Evolutionary conservation across 2,329 filamentous ascomycete species (phyloP).

Genomic region (Hypoxylon sp.): DNA sequence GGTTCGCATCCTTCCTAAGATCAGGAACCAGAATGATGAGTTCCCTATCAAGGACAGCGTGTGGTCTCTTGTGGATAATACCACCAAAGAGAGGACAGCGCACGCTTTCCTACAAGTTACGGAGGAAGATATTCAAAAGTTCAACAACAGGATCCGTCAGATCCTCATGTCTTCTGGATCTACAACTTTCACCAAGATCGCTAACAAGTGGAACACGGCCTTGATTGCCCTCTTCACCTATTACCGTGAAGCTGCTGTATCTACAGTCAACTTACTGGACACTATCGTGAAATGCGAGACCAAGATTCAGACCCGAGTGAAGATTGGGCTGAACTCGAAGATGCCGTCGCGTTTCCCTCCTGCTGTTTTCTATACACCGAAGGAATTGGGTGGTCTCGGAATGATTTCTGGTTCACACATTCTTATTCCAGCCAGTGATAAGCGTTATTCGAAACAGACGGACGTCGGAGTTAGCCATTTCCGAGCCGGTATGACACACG

Average conservation of each 20-base stretch:
- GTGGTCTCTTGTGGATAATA: constrained; percentile 97
- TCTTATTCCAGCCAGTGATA: constrained; percentile 95
- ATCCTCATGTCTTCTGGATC: constrained; percentile 99
- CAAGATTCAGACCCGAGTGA: constrained; percentile 98
- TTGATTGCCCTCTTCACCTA: constrained; percentile 98
- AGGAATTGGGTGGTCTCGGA: constrained; percentile 94
- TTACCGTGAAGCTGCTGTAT: constrained; percentile 97
- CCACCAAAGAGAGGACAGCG: constrained; percentile 95
- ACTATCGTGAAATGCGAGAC: constrained; percentile 99
- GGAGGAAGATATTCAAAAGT: constrained; percentile 97
- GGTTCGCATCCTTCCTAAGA: constrained; percentile 95
- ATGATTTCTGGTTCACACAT: constrained; percentile 99
- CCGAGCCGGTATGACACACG: constrained; percentile 96
- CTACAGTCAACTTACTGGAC: constrained; percentile 92
- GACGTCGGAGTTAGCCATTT: constrained; percentile 98
- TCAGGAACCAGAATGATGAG: constrained; percentile 93
- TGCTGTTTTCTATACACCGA: constrained; percentile 98
- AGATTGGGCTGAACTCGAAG: constrained; percentile 98
- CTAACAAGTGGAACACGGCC: constrained; percentile 99
- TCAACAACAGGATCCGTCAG: constrained; percentile 98
- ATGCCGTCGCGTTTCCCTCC: constrained; percentile 99
- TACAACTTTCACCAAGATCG: constrained; percentile 99
- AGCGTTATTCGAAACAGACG: constrained; percentile 98
- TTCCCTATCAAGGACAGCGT: constrained; percentile 98
- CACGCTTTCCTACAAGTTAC: constrained; percentile 98